These are phyloP conservation scores for Citrus mangshanensis DNA, from an alignment of 345 rosid genomes.

Conservation along the genomic window DNA sequence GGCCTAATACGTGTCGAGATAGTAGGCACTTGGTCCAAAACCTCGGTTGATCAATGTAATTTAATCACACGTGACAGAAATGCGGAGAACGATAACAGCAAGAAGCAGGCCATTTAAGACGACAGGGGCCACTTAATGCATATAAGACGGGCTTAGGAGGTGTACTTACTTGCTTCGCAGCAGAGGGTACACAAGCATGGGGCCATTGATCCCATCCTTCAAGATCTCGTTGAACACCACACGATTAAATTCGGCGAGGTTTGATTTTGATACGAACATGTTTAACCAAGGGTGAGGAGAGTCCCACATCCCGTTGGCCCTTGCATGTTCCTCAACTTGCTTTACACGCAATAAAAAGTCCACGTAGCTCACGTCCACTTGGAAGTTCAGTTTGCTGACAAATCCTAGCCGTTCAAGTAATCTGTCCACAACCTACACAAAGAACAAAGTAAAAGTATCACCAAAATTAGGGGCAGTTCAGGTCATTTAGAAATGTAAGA, in stretches of 20 bases:
- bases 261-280: constrained; percentile 58
- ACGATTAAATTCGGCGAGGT: constrained; percentile 63
- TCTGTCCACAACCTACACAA: constrained; percentile 38
- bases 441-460: neutral
- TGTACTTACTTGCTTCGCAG: constrained; percentile 69
- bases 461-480: constrained; percentile 23
- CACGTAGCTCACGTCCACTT: constrained; percentile 56
- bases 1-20: constrained; percentile 1
- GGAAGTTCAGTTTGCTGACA: constrained; percentile 46
- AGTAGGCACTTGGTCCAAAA: neutral
- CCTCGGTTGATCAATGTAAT: constrained; percentile 25
- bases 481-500: constrained; percentile 10
- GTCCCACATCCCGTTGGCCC: constrained; percentile 70
- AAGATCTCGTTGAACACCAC: constrained; percentile 58
- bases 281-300: constrained; percentile 97
- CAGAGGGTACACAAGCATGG: constrained; percentile 85
- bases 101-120: neutral
- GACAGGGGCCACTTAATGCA: neutral
- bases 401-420: constrained; percentile 58
- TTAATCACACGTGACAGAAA: constrained; percentile 31
- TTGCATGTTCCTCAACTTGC: constrained; percentile 53
- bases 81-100: constrained; percentile 14
- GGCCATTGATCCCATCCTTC: constrained; percentile 81
- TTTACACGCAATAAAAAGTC: constrained; percentile 79
- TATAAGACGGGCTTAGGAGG: neutral